These are phyloP conservation scores for Aspergillus glaucus DNA, from an alignment of 2,329 filamentous ascomycete genomes.

Conservation along the genomic window DNA sequence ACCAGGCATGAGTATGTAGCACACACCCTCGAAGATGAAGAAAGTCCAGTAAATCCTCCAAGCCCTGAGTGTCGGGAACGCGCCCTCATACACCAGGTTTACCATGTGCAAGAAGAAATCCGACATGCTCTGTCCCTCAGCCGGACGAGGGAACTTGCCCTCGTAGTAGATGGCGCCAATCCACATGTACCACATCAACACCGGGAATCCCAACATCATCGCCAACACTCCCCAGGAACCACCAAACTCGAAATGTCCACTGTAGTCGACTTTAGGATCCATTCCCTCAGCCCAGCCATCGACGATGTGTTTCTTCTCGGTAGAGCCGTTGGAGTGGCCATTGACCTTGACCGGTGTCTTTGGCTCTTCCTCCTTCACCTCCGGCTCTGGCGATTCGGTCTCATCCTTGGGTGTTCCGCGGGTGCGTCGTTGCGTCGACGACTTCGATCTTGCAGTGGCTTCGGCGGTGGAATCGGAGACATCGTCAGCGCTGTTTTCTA, in stretches of 20 bases:
- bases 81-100: conserved; percentile 70
- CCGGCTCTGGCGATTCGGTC: background rate
- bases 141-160: conserved; percentile 67
- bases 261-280: conserved; percentile 41
- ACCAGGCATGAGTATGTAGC: conserved; percentile 81
- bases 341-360: conserved; percentile 17
- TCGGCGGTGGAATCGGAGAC: conserved; percentile 20
- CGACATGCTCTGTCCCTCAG: conserved; percentile 57
- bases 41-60: conserved; percentile 96
- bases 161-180: conserved; percentile 89
- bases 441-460: conserved; percentile 15
- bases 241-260: conserved; percentile 70
- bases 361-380: conserved; percentile 14
- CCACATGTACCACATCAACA: conserved; percentile 99
- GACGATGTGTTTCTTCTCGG: conserved; percentile 25
- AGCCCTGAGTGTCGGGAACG: conserved; percentile 73
- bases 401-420: conserved; percentile 23
- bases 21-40: conserved; percentile 73
- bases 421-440: conserved; percentile 25
- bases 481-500: conserved; percentile 25
- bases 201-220: conserved; percentile 91
- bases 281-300: conserved; percentile 38
- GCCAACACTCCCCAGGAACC: conserved; percentile 70
- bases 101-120: conserved; percentile 69
- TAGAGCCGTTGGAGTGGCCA: conserved; percentile 12